Percentiles rank a stretch among this genome's conserved stretches.
These are phyloP conservation scores for Sarcodon sp. DNA, from an alignment of 768 basidiomycete genomes.

Conservation along the genomic window DNA sequence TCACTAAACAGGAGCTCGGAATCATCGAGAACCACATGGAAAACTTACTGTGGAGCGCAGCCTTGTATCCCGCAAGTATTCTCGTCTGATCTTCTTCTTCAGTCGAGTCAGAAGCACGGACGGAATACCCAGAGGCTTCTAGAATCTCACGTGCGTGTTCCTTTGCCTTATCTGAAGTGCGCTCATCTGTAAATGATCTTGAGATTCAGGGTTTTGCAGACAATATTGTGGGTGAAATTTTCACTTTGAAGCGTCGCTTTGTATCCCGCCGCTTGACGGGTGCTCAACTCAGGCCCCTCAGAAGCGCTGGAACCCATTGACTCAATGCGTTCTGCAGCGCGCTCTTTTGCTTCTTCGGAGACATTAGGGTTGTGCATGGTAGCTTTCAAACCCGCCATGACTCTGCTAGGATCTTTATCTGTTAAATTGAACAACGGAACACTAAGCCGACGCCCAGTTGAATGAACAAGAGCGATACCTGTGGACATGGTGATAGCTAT, in stretches of 20 bases:
- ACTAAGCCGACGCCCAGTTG: neutral
- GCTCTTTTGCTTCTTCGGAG: conserved; percentile 38
- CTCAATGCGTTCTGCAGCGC: conserved; percentile 32
- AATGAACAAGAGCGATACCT: too few species aligned
- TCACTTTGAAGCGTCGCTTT: neutral
- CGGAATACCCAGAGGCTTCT: conserved; percentile 25
- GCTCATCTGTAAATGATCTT: conserved; percentile 20
- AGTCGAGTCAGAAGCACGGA: neutral
- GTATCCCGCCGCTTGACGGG: neutral
- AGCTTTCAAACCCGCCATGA: conserved; percentile 47
- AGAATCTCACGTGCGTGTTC: conserved; percentile 41
- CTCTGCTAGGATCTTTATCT: conserved; percentile 29
- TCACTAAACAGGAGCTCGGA: conserved; percentile 2
- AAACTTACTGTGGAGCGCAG: conserved; percentile 33
- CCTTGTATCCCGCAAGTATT: conserved; percentile 45
- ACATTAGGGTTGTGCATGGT: conserved; percentile 45
- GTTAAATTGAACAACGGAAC: neutral
- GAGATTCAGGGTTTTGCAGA: neutral
- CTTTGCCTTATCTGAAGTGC: conserved; percentile 37
- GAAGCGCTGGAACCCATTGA: conserved; percentile 15
- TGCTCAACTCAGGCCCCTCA: neutral
- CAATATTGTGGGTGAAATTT: neutral
- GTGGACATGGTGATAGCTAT: too few species aligned
- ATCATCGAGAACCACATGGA: neutral
- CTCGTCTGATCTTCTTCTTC: conserved; percentile 24